Percentiles rank a stretch among this genome's conserved stretches.
Evolutionary conservation across 108 stramenopile species (phyloP).

Genomic region (Seminavis robusta): DNA sequence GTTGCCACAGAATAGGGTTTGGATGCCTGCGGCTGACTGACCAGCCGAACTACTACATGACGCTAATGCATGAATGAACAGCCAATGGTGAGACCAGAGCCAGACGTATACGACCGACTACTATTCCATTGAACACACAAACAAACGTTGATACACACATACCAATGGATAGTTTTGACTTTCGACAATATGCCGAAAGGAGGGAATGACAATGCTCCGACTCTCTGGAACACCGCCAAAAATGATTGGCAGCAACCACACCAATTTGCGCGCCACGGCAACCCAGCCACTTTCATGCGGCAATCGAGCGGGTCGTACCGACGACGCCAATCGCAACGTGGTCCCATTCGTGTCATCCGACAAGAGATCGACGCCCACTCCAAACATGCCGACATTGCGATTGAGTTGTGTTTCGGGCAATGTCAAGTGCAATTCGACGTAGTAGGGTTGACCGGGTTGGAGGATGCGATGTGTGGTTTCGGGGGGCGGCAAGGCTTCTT

Average conservation of each 20-base stretch:
- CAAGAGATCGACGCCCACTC: conserved; percentile 45
- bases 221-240: conserved; percentile 67
- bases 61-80: too few species aligned
- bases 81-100: too few species aligned
- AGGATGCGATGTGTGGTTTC: conserved; percentile 27
- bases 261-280: conserved; percentile 42
- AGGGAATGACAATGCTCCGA: conserved; percentile 45
- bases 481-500: conserved; percentile 22
- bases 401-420: conserved; percentile 71
- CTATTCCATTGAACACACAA: too few species aligned
- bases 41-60: too few species aligned
- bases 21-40: too few species aligned
- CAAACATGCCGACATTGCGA: conserved; percentile 54
- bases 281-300: conserved; percentile 73
- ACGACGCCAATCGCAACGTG: conserved; percentile 47
- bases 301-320: conserved; percentile 55
- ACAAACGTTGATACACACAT: neutral
- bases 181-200: conserved; percentile 75
- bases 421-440: conserved; percentile 54
- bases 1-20: too few species aligned
- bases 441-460: conserved; percentile 41
- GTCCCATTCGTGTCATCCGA: conserved; percentile 35
- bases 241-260: conserved; percentile 49
- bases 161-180: conserved; percentile 39
- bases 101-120: too few species aligned